A percentile compares a stretch with the other conserved stretches of the same genome.
phyloP scores from a whole-genome alignment of 2,329 filamentous ascomycete genomes.

The Tolypocladium endophyticum region DNA sequence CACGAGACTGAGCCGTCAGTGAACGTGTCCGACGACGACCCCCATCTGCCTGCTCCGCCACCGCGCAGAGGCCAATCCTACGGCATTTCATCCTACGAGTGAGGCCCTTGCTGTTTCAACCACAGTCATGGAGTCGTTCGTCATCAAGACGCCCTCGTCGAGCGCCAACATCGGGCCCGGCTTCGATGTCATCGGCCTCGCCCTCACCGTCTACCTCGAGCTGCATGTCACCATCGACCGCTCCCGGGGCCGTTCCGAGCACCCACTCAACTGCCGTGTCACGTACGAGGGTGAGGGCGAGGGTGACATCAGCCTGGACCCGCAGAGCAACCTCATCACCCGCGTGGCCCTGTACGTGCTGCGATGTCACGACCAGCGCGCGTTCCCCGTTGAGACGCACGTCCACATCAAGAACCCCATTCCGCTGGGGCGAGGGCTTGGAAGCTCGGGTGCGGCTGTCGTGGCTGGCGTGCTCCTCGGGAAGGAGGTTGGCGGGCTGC shows the following conservation, averaged over 20 bases:
- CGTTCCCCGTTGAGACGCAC: constrained; percentile 76
- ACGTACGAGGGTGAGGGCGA: constrained; percentile 81
- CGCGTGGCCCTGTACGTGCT: constrained; percentile 90
- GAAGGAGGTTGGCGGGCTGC: constrained; percentile 75
- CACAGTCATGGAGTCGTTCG: constrained; percentile 47
- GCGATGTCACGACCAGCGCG: constrained; percentile 76
- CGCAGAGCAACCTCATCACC: constrained; percentile 86
- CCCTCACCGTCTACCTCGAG: constrained; percentile 88
- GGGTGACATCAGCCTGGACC: constrained; percentile 70
- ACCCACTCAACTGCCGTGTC: constrained; percentile 74
- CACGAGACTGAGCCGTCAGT: background rate
- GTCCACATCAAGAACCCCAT: constrained; percentile 96
- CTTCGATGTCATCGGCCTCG: constrained; percentile 95
- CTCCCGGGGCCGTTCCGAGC: constrained; percentile 37
- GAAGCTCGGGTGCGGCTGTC: constrained; percentile 91
- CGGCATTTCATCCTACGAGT: constrained; percentile 1
- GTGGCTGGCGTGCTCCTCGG: constrained; percentile 91
- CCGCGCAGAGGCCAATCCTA: background rate
- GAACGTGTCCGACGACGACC: background rate
- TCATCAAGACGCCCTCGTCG: constrained; percentile 78
- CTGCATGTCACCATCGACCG: constrained; percentile 69
- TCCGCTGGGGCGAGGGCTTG: constrained; percentile 80
- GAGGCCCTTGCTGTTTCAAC: constrained; percentile 14
- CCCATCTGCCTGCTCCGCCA: background rate
- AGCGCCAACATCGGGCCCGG: constrained; percentile 96